A percentile compares a stretch with the other conserved stretches of the same genome.
phyloP scores from a whole-genome alignment of 768 basidiomycete genomes.

The Leucosporidium yakuticum region DNA sequence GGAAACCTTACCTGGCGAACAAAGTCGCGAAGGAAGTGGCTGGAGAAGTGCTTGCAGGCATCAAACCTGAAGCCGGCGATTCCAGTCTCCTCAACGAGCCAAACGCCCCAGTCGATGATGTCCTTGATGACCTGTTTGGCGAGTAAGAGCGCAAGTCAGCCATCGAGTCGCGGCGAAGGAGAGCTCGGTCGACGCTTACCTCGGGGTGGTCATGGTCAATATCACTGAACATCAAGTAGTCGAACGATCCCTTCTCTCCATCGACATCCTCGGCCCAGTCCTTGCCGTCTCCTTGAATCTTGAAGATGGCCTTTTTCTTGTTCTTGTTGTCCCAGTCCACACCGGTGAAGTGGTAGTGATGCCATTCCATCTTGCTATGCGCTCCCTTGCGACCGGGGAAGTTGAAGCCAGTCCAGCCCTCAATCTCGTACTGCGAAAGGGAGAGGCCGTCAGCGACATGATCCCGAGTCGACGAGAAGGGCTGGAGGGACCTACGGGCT shows the following conservation, averaged over 20 bases:
- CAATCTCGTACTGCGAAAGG: conserved; percentile 42
- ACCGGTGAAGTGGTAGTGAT: conserved; percentile 36
- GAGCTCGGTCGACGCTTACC: conserved; percentile 22
- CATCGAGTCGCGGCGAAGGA: too few species aligned
- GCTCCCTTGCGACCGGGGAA: conserved; percentile 47
- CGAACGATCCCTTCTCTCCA: conserved; percentile 42
- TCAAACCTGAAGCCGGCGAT: conserved; percentile 47
- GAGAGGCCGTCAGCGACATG: background rate
- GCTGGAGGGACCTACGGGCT: conserved; percentile 13
- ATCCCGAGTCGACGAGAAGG: background rate
- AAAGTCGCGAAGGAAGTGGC: too few species aligned
- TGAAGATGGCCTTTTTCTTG: conserved; percentile 41
- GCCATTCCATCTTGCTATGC: conserved; percentile 44
- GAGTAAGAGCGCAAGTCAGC: too few species aligned
- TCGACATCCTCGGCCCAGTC: conserved; percentile 45
- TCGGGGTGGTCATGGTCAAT: conserved; percentile 46
- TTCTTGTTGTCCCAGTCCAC: conserved; percentile 47
- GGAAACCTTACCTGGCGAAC: too few species aligned
- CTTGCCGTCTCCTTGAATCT: conserved; percentile 48
- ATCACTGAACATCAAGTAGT: conserved; percentile 27
- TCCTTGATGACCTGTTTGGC: conserved; percentile 33
- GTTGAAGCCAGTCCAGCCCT: conserved; percentile 47
- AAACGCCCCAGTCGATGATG: conserved; percentile 44
- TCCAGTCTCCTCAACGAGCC: conserved; percentile 47
- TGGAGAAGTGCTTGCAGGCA: conserved; percentile 37